Conservation (phyloP, 2,329 filamentous ascomycete genomes). For the Ophiostoma montium region DNA sequence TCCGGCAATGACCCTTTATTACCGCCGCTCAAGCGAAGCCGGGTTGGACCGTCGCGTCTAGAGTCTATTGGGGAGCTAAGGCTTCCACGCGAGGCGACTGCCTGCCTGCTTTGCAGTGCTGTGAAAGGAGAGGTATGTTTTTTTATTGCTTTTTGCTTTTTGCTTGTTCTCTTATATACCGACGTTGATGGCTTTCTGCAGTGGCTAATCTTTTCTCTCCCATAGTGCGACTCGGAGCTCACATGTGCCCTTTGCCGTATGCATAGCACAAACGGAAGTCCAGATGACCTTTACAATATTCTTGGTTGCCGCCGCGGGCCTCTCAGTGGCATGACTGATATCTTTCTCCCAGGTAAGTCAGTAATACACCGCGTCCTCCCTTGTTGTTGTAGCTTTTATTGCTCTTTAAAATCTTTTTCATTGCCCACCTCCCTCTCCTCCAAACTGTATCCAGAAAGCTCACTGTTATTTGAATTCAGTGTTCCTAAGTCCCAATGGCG, state of each 20-base stretch:
- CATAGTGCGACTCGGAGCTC: constrained; percentile 37
- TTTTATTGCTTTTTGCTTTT: neutral
- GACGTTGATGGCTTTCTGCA: too few species aligned
- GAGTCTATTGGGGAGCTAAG: constrained; percentile 44
- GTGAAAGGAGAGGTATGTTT: constrained; percentile 28
- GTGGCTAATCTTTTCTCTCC: neutral
- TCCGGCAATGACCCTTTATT: constrained; percentile 36
- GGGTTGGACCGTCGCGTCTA: constrained; percentile 36
- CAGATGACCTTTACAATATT: constrained; percentile 31
- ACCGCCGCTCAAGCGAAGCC: constrained; percentile 39
- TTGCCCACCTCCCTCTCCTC: neutral
- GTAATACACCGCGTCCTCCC: neutral
- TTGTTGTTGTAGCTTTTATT: too few species aligned
- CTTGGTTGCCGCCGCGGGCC: constrained; percentile 39
- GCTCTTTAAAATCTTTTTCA: too few species aligned
- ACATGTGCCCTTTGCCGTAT: constrained; percentile 33
- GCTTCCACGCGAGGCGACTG: constrained; percentile 31
- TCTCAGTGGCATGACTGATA: constrained; percentile 31
- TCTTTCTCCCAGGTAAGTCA: constrained; percentile 33
- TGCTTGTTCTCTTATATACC: too few species aligned
- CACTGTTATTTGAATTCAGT: neutral
- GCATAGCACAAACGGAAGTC: constrained; percentile 16
- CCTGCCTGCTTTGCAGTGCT: constrained; percentile 38
- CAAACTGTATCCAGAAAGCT: neutral
- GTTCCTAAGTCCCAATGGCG: constrained; percentile 10